Evolutionary conservation across 2,329 filamentous ascomycete genomes (phyloP).

Genomic region (Botrytis porri): DNA sequence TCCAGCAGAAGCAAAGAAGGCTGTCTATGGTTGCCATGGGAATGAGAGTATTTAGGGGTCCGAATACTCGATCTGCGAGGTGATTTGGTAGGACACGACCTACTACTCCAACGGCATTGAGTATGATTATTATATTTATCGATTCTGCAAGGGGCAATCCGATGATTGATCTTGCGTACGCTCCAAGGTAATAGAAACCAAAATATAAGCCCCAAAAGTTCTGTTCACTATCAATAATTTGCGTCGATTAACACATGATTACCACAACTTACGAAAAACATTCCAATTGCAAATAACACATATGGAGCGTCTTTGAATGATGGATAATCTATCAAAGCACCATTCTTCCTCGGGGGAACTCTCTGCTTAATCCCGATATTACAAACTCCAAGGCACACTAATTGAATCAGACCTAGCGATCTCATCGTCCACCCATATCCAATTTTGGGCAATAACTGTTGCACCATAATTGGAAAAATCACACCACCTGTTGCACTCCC

Average conservation of each 20-base stretch:
- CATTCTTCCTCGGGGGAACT: conserved; percentile 42
- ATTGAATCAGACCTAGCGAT: conserved; percentile 46
- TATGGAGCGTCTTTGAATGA: conserved; percentile 47
- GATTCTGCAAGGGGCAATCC: conserved; percentile 43
- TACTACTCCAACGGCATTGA: conserved; percentile 51
- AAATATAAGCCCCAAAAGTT: conserved; percentile 47
- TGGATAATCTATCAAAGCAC: conserved; percentile 45
- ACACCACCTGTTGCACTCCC: conserved; percentile 44
- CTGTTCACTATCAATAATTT: not conserved
- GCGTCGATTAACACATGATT: conserved; percentile 1
- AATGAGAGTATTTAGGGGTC: conserved; percentile 52
- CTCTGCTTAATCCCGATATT: conserved; percentile 43
- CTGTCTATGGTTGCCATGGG: conserved; percentile 41
- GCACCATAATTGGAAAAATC: conserved; percentile 45
- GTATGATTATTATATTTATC: conserved; percentile 50
- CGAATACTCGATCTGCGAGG: conserved; percentile 48
- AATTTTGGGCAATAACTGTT: conserved; percentile 42
- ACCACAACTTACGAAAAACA: conserved; percentile 37
- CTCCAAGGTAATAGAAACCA: conserved; percentile 41
- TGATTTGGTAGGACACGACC: conserved; percentile 48
- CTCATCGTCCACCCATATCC: conserved; percentile 49
- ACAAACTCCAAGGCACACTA: conserved; percentile 39
- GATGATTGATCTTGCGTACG: conserved; percentile 41
- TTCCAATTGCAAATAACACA: conserved; percentile 45
- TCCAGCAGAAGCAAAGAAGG: conserved; percentile 48